Conservation (phyloP, 768 basidiomycete genomes). For the Cystofilobasidium macerans region DNA sequence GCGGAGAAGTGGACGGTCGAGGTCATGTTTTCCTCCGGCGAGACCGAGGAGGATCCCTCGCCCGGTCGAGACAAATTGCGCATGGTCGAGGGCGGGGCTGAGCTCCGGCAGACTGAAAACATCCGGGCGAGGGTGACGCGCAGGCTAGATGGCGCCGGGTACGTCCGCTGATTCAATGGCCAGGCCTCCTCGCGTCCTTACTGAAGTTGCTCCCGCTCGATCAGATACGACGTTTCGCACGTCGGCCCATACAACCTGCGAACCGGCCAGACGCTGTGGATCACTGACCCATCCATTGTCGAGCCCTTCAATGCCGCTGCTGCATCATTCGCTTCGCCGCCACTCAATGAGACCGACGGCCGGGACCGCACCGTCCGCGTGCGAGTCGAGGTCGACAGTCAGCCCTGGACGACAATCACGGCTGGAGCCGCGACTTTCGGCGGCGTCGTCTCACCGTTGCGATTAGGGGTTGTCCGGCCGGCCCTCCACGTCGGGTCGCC, state of each 20-base stretch:
- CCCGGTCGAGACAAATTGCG: not conserved
- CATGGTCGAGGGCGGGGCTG: not conserved
- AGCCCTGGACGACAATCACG: not conserved
- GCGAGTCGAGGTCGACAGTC: not conserved
- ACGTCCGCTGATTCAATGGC: not conserved
- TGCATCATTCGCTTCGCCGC: no score
- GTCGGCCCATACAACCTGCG: constrained; percentile 73
- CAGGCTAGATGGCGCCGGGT: not conserved
- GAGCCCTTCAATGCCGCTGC: constrained; percentile 33
- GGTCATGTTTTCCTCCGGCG: constrained; percentile 9
- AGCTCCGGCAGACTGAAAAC: constrained; percentile 7
- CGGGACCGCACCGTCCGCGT: not conserved
- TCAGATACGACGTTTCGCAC: constrained; percentile 33
- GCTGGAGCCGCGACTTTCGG: constrained; percentile 15
- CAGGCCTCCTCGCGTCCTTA: not conserved
- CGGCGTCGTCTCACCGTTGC: constrained; percentile 5
- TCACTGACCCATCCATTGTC: constrained; percentile 55
- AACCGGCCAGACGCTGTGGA: constrained; percentile 67
- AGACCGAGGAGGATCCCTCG: constrained; percentile 11
- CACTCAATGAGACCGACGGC: not conserved
- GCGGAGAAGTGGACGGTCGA: constrained; percentile 20
- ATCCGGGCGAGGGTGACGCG: not conserved
- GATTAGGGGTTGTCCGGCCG: not conserved
- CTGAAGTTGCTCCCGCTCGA: constrained; percentile 2
- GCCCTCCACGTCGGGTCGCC: not conserved